Evolutionary conservation across 805 yeast genomes (phyloP).

Genomic region (Lachancea sp.): DNA sequence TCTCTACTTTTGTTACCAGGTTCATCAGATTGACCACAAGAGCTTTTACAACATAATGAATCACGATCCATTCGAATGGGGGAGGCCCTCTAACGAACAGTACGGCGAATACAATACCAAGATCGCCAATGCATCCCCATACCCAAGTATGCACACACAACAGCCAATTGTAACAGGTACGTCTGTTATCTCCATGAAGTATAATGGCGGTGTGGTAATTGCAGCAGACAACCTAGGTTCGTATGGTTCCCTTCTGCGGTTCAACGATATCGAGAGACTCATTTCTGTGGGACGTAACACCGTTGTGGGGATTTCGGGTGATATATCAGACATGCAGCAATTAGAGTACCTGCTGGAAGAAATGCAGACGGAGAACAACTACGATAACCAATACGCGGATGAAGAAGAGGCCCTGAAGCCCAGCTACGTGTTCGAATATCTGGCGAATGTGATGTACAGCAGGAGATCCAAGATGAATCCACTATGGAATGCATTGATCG

Average conservation of each 20-base stretch:
- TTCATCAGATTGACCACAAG: not conserved
- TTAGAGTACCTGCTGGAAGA: constrained; percentile 69
- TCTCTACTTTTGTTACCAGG: too few relatives aligned
- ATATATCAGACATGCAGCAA: constrained; percentile 87
- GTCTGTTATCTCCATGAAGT: constrained; percentile 87
- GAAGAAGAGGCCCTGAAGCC: constrained; percentile 66
- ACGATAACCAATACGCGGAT: constrained; percentile 48
- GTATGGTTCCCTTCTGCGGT: constrained; percentile 87
- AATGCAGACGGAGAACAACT: constrained; percentile 68
- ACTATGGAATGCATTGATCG: constrained; percentile 88
- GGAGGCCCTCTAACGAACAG: constrained; percentile 77
- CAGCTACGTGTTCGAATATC: constrained; percentile 81
- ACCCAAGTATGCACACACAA: constrained; percentile 82
- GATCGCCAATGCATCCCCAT: constrained; percentile 60
- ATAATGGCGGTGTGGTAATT: constrained; percentile 79
- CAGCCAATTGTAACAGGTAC: constrained; percentile 96
- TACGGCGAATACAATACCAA: constrained; percentile 75
- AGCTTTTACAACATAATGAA: constrained; percentile 48
- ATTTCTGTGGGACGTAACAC: constrained; percentile 79
- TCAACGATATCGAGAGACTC: constrained; percentile 78
- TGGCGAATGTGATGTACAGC: constrained; percentile 74
- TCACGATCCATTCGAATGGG: constrained; percentile 94
- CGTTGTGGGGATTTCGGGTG: constrained; percentile 91
- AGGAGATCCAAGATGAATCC: constrained; percentile 95
- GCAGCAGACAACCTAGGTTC: constrained; percentile 95